These are phyloP conservation scores for Coccinonectria pachysandricola DNA, from an alignment of 2,329 filamentous ascomycete species.

Conservation along the genomic window DNA sequence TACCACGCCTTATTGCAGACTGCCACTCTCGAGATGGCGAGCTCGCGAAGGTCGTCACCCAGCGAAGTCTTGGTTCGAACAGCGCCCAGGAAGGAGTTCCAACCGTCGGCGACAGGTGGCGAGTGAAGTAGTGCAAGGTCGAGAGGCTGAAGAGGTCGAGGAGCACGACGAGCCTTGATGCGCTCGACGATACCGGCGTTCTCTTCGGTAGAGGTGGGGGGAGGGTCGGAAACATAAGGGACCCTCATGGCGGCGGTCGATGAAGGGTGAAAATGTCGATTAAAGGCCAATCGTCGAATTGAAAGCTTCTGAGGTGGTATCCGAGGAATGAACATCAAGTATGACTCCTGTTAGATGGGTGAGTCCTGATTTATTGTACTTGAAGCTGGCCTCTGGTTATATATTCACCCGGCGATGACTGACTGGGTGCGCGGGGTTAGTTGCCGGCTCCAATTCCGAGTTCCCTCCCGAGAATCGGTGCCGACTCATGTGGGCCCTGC, in stretches of 20 bases:
- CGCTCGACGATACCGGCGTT: conserved; percentile 51
- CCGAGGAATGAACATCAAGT: too few relatives aligned
- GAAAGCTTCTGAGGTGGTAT: too few relatives aligned
- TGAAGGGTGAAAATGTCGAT: conserved; percentile 6
- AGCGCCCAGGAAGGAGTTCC: conserved; percentile 59
- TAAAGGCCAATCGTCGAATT: too few relatives aligned
- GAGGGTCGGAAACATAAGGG: conserved; percentile 51
- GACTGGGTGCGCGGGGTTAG: conserved; percentile 20
- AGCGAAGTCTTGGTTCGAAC: conserved; percentile 45
- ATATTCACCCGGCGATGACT: conserved; percentile 16
- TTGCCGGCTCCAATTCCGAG: conserved; percentile 14
- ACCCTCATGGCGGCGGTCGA: conserved; percentile 45
- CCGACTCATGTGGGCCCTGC: too few relatives aligned
- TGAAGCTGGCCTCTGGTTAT: too few relatives aligned
- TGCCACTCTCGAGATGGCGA: conserved; percentile 73
- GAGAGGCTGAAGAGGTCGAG: conserved; percentile 62
- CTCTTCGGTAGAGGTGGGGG: conserved; percentile 30
- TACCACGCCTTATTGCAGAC: conserved; percentile 75
- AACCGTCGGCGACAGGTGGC: conserved; percentile 64
- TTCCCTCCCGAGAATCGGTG: conserved; percentile 18
- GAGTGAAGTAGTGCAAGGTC: conserved; percentile 68
- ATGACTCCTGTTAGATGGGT: too few relatives aligned
- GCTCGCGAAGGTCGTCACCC: conserved; percentile 53
- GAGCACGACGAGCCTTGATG: conserved; percentile 53
- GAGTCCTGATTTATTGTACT: too few relatives aligned